Conservation (phyloP, 2,329 filamentous ascomycete species). For the Penicillium sp. region DNA sequence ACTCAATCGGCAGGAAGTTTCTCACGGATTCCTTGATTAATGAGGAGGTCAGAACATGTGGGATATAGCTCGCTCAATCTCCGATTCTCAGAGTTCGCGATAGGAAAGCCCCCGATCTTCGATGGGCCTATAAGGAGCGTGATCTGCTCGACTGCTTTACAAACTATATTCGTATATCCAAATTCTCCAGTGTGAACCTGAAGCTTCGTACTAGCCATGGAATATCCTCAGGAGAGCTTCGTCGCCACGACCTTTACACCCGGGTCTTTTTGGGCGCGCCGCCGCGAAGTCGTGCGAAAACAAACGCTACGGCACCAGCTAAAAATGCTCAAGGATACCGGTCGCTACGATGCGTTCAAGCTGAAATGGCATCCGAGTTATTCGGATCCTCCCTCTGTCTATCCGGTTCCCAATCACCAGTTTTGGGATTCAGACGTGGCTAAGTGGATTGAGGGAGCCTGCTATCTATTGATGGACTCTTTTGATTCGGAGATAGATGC, state of each 20-base stretch:
- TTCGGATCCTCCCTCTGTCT: constrained; percentile 53
- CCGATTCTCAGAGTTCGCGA: constrained; percentile 2
- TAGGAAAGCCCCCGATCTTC: neutral
- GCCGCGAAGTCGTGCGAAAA: constrained; percentile 48
- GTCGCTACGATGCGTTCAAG: constrained; percentile 62
- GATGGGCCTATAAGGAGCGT: neutral
- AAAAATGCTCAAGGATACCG: constrained; percentile 57
- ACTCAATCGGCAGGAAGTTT: neutral
- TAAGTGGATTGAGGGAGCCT: constrained; percentile 67
- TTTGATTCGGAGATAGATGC: constrained; percentile 53
- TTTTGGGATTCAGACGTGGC: constrained; percentile 65
- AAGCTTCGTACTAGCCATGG: constrained; percentile 29
- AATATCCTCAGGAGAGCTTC: constrained; percentile 51
- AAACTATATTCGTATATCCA: neutral
- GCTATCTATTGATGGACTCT: constrained; percentile 55
- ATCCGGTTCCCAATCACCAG: constrained; percentile 61
- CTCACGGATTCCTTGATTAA: neutral
- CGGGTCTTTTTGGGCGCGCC: constrained; percentile 40
- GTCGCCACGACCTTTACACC: constrained; percentile 36
- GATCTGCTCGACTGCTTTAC: neutral
- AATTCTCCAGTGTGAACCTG: neutral
- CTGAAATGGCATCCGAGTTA: constrained; percentile 61
- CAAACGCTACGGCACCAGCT: constrained; percentile 58
- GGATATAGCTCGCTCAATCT: constrained; percentile 12
- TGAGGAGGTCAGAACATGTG: neutral